Conservation (phyloP, 352 stramenopile species). For the Globisporangium spinosum region DNA sequence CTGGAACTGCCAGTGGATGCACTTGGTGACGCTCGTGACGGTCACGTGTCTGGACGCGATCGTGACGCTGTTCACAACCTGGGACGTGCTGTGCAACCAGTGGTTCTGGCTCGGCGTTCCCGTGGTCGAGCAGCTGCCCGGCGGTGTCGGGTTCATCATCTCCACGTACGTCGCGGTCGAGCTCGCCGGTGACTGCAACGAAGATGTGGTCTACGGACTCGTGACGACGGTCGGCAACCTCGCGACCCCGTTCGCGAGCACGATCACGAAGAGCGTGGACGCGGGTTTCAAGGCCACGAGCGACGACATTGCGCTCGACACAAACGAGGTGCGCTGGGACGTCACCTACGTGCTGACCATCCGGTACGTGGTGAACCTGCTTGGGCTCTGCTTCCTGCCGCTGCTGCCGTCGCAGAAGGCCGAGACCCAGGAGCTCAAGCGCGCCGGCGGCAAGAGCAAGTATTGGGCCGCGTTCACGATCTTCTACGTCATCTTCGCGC, state of each 20-base stretch:
- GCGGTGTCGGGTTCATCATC: constrained; percentile 39
- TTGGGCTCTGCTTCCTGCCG: constrained; percentile 32
- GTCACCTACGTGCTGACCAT: too few species aligned
- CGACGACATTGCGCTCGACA: too few species aligned
- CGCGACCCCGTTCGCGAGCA: too few species aligned
- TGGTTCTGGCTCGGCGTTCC: constrained; percentile 44
- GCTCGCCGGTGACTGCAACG: too few species aligned
- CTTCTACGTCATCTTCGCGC: constrained; percentile 17
- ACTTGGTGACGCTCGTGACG: constrained; percentile 31
- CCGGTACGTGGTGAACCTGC: constrained; percentile 22
- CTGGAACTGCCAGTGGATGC: constrained; percentile 10
- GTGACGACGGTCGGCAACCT: too few species aligned
- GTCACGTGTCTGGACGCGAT: constrained; percentile 29
- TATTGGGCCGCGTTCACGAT: constrained; percentile 13
- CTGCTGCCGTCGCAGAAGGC: constrained; percentile 38
- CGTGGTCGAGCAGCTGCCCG: constrained; percentile 32
- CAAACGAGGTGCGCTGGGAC: too few species aligned
- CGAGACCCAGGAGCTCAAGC: constrained; percentile 33
- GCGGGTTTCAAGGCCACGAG: too few species aligned
- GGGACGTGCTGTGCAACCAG: constrained; percentile 36
- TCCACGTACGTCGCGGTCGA: neutral
- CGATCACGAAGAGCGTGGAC: too few species aligned
- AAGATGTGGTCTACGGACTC: too few species aligned
- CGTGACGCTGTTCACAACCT: constrained; percentile 34
- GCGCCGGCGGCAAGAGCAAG: constrained; percentile 21